Evolutionary conservation across 2,329 filamentous ascomycete species (phyloP).

Genomic region (Colletotrichum tabaci): DNA sequence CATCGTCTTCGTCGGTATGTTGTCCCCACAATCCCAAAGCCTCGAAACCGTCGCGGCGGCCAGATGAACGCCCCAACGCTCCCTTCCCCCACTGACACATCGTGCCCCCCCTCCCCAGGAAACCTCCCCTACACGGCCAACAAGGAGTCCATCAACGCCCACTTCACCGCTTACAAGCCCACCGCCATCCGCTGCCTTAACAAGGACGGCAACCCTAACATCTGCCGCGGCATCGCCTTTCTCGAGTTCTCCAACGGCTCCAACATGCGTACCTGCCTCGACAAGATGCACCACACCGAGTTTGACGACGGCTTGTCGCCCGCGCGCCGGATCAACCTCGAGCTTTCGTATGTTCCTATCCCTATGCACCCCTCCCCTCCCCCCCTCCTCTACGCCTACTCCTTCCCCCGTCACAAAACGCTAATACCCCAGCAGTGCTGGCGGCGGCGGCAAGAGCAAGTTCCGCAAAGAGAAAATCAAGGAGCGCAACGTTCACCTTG

Average conservation of each 20-base stretch:
- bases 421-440: constrained; percentile 69
- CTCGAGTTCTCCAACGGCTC: constrained; percentile 90
- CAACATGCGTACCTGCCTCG: constrained; percentile 92
- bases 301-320: constrained; percentile 73
- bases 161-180: constrained; percentile 85
- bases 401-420: constrained; percentile 8
- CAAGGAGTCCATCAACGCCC: constrained; percentile 75
- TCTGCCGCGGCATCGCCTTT: constrained; percentile 85
- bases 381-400: not conserved
- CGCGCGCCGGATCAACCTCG: constrained; percentile 88
- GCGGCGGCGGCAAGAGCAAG: constrained; percentile 85
- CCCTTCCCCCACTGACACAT: constrained; percentile 45
- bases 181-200: constrained; percentile 80
- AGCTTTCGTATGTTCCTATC: constrained; percentile 78
- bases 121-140: constrained; percentile 92
- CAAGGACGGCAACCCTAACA: constrained; percentile 72
- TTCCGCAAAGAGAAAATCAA: constrained; percentile 82
- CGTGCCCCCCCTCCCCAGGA: constrained; percentile 63
- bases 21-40: not conserved
- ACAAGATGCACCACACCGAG: constrained; percentile 88
- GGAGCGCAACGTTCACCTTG: constrained; percentile 88
- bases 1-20: constrained; percentile 81
- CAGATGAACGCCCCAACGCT: constrained; percentile 31
- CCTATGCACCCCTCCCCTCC: constrained; percentile 1
- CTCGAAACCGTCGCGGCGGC: not conserved